Base-by-base conservation (phyloP, 768 basidiomycete species). In the Phaffia australis region DNA sequence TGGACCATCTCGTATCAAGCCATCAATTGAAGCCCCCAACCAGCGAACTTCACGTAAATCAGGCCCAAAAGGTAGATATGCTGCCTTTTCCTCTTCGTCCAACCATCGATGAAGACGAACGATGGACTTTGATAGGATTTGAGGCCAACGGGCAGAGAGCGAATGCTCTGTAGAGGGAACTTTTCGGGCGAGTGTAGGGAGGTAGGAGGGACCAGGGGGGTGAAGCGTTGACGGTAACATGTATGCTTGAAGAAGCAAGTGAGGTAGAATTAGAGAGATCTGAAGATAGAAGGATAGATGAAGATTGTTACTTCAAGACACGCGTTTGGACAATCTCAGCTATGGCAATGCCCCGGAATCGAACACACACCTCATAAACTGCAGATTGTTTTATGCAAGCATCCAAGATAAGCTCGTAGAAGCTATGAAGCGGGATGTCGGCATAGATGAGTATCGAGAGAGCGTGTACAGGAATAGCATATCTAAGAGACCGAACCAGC, bases 371-470 rank as follows among this genome's bases (percentile, higher is more conserved):
- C 50, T 66, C 65, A 23, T 66, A 56, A 7, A 56, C 35, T 11
- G 65, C 65, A 16, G 35, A 27, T 25, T 48, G 11, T 9, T 60
- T 27, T 19, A 66, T 32, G 59, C 65, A 66, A 21, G 50, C 56
- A 18, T 66, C 65, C 16, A 66, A 46, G 11, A 66, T 46, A 7
- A 52, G 47, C 9, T 66, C 65, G 30, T 59, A 66, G 9, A 66
- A 52, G 16, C 56, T 59, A 42, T 66, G 65, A 18, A 60, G 29
- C 6, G 65, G 65, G 1, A 66, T 52, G 50, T 54, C 50, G 27
- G 32, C 25, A 14, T 29, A 30, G 16, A 66, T 35, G 32, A 58
- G 52, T 51, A 66, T 58, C 21, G 65, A 60, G 2, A 66, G 25
- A 23, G 65, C 65, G 21, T 60, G 65, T 16, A 56, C 60, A 21